These are phyloP conservation scores for Pseudogymnoascus sp. DNA, from an alignment of 2,329 filamentous ascomycete genomes.

Conservation along the genomic window DNA sequence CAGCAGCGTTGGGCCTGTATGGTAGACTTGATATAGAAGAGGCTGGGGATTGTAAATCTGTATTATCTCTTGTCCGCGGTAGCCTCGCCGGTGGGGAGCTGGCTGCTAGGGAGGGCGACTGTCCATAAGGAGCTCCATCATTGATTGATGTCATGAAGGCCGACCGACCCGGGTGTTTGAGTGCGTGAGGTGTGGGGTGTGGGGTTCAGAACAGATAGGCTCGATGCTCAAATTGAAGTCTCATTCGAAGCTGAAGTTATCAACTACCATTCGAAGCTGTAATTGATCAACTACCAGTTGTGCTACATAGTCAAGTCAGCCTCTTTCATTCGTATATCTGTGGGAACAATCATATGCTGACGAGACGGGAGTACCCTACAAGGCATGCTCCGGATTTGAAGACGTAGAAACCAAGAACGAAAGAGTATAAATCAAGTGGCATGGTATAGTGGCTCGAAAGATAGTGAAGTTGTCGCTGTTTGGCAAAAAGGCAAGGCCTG, in stretches of 20 bases:
- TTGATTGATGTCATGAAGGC: constrained; percentile 61
- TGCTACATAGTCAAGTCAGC: constrained; percentile 5
- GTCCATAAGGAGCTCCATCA: constrained; percentile 58
- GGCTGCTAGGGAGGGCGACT: constrained; percentile 62
- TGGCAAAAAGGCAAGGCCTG: neutral
- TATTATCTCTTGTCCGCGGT: constrained; percentile 51
- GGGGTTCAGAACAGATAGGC: constrained; percentile 2
- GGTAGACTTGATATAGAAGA: constrained; percentile 44
- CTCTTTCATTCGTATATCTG: neutral
- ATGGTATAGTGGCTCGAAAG: neutral
- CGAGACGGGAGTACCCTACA: neutral
- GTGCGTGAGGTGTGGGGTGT: neutral
- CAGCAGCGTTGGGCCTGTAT: constrained; percentile 47
- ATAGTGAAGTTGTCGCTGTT: neutral
- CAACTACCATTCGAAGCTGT: constrained; percentile 1
- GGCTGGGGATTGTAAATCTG: constrained; percentile 43
- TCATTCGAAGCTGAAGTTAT: constrained; percentile 2
- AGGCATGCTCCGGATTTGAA: constrained; percentile 7
- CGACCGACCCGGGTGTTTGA: constrained; percentile 10
- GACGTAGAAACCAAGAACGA: neutral
- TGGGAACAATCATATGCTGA: neutral
- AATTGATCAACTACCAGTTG: constrained; percentile 4
- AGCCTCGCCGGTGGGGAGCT: constrained; percentile 53
- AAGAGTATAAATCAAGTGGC: constrained; percentile 1
- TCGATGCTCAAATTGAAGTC: neutral